Evolutionary conservation across 2,329 filamentous ascomycete genomes (phyloP), one percentile per base, ranked within the genome.

Genomic region (Neopestalotiopsis sp.): DNA sequence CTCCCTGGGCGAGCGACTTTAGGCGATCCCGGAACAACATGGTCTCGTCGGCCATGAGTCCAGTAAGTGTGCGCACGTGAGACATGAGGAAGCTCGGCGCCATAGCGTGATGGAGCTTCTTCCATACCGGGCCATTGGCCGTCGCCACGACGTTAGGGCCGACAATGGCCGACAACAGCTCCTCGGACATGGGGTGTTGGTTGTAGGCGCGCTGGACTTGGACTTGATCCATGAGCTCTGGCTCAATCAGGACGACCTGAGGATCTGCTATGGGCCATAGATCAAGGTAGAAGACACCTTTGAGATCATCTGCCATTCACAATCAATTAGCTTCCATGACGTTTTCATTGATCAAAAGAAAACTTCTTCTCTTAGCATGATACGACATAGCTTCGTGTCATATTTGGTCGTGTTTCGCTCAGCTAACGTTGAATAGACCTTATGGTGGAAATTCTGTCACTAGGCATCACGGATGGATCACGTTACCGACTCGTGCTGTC

Each of bases 231-330:
- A 73, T 71, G 20, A 75, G 70, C 4, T 73, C 73, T 1, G 77
- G 77, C 5, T 74, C 74, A 6, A 73, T 68, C 53, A 79, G 64
- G 40, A 77, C 70, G 30, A 74, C 70, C 34, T 78, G 75, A 10
- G 72, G 70, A n/a, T 73, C 71, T 53, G 70, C 71, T 28, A 79
- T 72, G n/a, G 77, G 76, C 49, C 74, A 77, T 6, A 77, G 34
- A 63, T 80, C 78, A 59, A 80, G 70, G 61, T 79, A 80, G 58
- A 78, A 76, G 17, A 80, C 74, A 28, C 76, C 77, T 0, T 75
- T 73, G 7, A 80, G 70, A 24, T 74, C 67, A 34, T 72, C 45
- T 53, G 45, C 9, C 5, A 1, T 7, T 17, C 7, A 24, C 17
- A 10, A 3, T 53, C n/a, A 6, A 9, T 53, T n/a, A 53, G 45